Base-by-base conservation (phyloP, 169 alveolate species). In the Cryptosporidium bovis region DNA sequence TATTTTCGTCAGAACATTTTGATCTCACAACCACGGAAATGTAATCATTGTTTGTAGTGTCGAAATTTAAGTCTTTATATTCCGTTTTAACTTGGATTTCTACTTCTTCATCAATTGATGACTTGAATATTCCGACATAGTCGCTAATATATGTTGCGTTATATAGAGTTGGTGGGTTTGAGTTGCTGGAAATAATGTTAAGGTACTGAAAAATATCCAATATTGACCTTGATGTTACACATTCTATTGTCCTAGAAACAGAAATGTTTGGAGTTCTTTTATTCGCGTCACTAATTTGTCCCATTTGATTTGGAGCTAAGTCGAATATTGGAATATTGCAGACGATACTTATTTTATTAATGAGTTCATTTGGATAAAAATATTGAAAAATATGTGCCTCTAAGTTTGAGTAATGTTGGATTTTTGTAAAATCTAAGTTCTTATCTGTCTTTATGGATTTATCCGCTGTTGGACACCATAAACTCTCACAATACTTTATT, bases 141-240 rank as follows among this genome's bases (percentile, higher is more conserved):
- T 71, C 20, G 51, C 71, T 77, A 34, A 77, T 34, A 50, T 44
- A 77, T 8, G 36, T 29, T 24, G 87, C 40, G 7, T 77, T 62
- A 46, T 77, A 77, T n/a, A 77, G 20, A 1, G 87, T 77, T 3
- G 87, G 87, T 18, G 87, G 87, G 10, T 44, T 44, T n/a, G 77
- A 60, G n/a, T 58, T 48, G 10, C 33, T 12, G 33, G 87, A 77
- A 4, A 48, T 71, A 77, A 77, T 77, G 40, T 77, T 77, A 36
- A 77, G 31, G 18, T 60, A 56, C 29, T 46, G 48, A 3, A 77
- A 40, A 20, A 77, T 18, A 1, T 77, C 87, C 56, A 77, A 24
- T 3, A 77, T 60, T 7, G 87, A 77, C 46, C 33, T 56, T 1
- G 87, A 40, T 62, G 71, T 20, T 7, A 44, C 18, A 27, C 87